Evolutionary conservation across 139 green algal species (phyloP), one percentile per base, ranked within the genome.

Genomic region (Ettlia oleoabundans): DNA sequence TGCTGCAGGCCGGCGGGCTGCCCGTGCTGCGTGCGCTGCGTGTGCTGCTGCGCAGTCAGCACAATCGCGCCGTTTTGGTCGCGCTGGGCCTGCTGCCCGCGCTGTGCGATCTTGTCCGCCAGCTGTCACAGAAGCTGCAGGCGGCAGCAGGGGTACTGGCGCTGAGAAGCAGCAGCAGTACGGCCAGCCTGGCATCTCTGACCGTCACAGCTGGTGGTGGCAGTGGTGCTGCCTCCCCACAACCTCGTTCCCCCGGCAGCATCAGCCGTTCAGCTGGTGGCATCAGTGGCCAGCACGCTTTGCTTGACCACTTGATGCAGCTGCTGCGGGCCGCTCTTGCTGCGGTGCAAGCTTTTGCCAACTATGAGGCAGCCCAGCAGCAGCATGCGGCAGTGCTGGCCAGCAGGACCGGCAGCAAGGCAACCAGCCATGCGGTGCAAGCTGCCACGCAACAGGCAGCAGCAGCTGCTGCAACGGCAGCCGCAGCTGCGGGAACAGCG

Each of bases 11-110:
- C 10, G 81, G 75, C 6, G 62, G 76, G 22, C 40, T 85, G 76
- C 64, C 71, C 9, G 24, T 67, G 61, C 78, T 91, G 71, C 77
- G 80, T 7, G 87, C 63, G 62, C 51, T 89, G 61, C 28, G 37
- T 4, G 67, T 89, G 51, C 40, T 76, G 43, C 43, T 70, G 30
- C 84, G 82, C 78, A 81, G 75, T 9, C 40, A 70, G n/a, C 62
- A 84, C 68, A 91, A 91, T 52, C 62, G 82, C 1, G 68, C 78
- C 3, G 41, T 81, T 51, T 61, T 91, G 58, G 28, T 78, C 9
- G 22, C 15, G 38, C 43, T 87, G 41, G 87, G 81, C 38, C 41
- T 76, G 26, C 65, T 88, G 64, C 47, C 71, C 21, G 62, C 63
- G n/a, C 65, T 90, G 76, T 70, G 64, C n/a, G 32, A 47, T 0